phyloP scores from a whole-genome alignment of 1,284 basidiomycete species.

The Tilletia indica region DNA sequence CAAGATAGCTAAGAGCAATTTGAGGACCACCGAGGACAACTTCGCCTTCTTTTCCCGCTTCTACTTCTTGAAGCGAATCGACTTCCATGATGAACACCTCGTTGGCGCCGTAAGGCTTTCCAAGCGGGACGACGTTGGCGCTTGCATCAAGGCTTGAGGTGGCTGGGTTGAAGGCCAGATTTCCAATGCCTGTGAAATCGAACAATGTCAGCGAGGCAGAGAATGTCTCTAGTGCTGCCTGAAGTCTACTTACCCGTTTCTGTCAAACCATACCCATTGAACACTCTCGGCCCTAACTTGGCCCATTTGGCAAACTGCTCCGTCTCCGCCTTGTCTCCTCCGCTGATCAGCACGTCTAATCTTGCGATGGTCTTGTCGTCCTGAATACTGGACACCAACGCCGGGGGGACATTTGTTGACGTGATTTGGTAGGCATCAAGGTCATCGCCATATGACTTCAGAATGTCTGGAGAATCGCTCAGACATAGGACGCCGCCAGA shows the following conservation, averaged over 20 bases:
- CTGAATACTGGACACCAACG: background rate
- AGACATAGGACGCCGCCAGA: slow-evolving; percentile 1
- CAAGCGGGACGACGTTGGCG: background rate
- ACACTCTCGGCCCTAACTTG: background rate
- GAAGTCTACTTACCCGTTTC: background rate
- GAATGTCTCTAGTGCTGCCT: too few relatives aligned
- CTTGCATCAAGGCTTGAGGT: background rate
- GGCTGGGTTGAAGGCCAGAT: background rate
- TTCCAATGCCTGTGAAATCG: background rate
- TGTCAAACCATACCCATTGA: background rate
- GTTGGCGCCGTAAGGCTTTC: background rate
- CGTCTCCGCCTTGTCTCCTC: slow-evolving; percentile 8
- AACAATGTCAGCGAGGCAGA: too few relatives aligned
- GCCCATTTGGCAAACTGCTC: slow-evolving; percentile 8
- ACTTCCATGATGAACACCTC: background rate
- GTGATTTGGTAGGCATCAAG: background rate
- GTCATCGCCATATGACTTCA: background rate
- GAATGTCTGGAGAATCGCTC: background rate
- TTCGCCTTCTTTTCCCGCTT: background rate
- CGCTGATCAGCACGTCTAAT: background rate
- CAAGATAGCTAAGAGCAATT: background rate
- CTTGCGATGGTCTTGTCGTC: background rate
- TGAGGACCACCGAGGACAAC: background rate
- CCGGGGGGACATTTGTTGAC: background rate
- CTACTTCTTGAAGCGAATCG: background rate